A percentile compares a stretch with the other conserved stretches of the same genome.
Evolutionary conservation across 2,329 filamentous ascomycete genomes (phyloP).

Genomic region (Fusarium illudens): DNA sequence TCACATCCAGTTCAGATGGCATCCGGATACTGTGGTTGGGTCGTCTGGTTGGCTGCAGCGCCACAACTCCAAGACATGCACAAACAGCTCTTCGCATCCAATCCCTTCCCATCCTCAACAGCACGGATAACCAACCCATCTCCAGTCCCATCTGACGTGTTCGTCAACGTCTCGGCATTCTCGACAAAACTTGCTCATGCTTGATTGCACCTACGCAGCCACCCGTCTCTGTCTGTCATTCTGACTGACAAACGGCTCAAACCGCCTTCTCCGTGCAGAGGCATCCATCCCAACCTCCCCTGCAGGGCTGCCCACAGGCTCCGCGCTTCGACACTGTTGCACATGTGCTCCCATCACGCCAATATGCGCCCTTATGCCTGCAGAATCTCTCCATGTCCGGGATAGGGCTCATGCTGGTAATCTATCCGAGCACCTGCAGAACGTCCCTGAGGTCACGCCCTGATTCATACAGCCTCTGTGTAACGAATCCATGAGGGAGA

Average conservation of each 20-base stretch:
- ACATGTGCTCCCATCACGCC: conserved; percentile 11
- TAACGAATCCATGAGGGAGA: not conserved
- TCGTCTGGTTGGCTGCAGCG: not conserved
- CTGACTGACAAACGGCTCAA: not conserved
- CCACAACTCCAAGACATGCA: not conserved
- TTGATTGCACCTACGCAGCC: conserved; percentile 21
- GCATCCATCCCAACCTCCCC: not conserved
- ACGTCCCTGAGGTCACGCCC: not conserved
- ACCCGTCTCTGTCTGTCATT: conserved; percentile 11
- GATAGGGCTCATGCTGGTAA: not conserved
- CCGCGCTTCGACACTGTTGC: conserved; percentile 10
- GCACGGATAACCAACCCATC: not conserved
- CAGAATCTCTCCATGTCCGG: conserved; percentile 23
- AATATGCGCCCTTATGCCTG: conserved; percentile 7
- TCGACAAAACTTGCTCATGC: not conserved
- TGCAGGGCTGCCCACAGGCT: conserved; percentile 4
- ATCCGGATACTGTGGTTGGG: not conserved
- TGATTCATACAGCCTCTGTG: not conserved
- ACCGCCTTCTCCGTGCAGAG: not conserved
- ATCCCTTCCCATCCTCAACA: not conserved
- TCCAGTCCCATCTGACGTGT: not conserved
- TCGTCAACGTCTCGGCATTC: conserved; percentile 1
- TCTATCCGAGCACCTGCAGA: conserved; percentile 7
- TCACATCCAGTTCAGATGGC: not conserved
- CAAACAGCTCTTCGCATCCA: not conserved